Percentiles rank a stretch among this genome's conserved stretches.
Evolutionary conservation across 2,329 filamentous ascomycete genomes (phyloP).

Genomic region (Claviceps pazoutovae): DNA sequence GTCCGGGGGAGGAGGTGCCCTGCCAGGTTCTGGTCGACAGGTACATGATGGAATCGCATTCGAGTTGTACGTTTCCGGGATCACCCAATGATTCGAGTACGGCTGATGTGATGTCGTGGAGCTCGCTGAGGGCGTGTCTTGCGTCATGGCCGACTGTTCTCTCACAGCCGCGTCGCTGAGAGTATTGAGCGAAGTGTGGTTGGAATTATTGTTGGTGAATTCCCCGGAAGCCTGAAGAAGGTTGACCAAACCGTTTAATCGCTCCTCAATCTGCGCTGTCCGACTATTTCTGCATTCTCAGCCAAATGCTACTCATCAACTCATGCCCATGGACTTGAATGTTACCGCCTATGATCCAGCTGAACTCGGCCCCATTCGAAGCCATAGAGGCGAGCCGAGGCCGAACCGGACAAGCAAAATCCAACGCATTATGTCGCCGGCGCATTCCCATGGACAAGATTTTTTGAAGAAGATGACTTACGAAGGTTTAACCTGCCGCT

Average conservation of each 20-base stretch:
- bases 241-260: slow-evolving; percentile 34
- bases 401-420: no score
- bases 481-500: slow-evolving; percentile 36
- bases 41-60: slow-evolving; percentile 32
- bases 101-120: slow-evolving; percentile 7
- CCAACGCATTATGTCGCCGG: background rate
- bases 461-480: slow-evolving; percentile 18
- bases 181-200: slow-evolving; percentile 13
- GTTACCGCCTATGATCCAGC: no score
- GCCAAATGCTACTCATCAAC: no score
- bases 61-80: slow-evolving; percentile 31
- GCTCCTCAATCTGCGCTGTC: slow-evolving; percentile 35
- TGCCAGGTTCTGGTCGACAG: slow-evolving; percentile 28
- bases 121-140: slow-evolving; percentile 12
- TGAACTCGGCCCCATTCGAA: no score
- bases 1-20: slow-evolving; percentile 25
- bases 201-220: slow-evolving; percentile 12
- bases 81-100: slow-evolving; percentile 13
- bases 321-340: no score
- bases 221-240: slow-evolving; percentile 31
- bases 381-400: no score
- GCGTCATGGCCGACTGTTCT: slow-evolving; percentile 13
- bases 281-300: slow-evolving; percentile 17
- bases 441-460: background rate
- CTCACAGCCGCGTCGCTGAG: slow-evolving; percentile 15